phyloP scores from a whole-genome alignment of 2,329 filamentous ascomycete species.

The Colletotrichum lentis region DNA sequence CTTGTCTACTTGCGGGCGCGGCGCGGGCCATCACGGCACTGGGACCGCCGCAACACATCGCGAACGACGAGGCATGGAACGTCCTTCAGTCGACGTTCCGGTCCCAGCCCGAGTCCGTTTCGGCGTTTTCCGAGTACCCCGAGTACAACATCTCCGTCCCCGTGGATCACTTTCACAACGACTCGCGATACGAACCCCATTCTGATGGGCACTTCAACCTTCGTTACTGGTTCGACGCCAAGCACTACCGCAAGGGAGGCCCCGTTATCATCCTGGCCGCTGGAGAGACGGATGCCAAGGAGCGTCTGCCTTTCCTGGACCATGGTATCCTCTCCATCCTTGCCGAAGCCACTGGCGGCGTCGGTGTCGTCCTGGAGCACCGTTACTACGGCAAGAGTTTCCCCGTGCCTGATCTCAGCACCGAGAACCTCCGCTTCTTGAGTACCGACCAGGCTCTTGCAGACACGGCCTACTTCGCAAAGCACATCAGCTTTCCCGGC shows the following conservation, averaged over 20 bases:
- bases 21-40: constrained; percentile 21
- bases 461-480: constrained; percentile 82
- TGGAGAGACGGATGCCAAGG: constrained; percentile 73
- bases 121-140: constrained; percentile 45
- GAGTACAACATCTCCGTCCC: constrained; percentile 57
- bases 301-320: constrained; percentile 73
- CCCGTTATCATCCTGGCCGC: constrained; percentile 80
- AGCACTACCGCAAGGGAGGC: constrained; percentile 77
- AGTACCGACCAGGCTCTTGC: constrained; percentile 84
- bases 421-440: constrained; percentile 79
- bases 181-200: constrained; percentile 80
- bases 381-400: constrained; percentile 85
- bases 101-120: neutral
- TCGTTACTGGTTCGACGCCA: constrained; percentile 84
- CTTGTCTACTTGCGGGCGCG: constrained; percentile 26
- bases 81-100: constrained; percentile 19
- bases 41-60: constrained; percentile 20
- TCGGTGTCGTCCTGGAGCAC: constrained; percentile 85
- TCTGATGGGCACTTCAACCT: constrained; percentile 72
- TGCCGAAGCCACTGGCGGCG: constrained; percentile 72
- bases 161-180: constrained; percentile 86
- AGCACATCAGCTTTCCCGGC: constrained; percentile 74
- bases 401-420: constrained; percentile 70
- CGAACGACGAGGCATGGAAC: constrained; percentile 19
- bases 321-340: constrained; percentile 80